Percentiles rank a stretch among this genome's conserved stretches.
These are phyloP conservation scores for Anisogramma anomala DNA, from an alignment of 2,329 filamentous ascomycete species.

Conservation along the genomic window DNA sequence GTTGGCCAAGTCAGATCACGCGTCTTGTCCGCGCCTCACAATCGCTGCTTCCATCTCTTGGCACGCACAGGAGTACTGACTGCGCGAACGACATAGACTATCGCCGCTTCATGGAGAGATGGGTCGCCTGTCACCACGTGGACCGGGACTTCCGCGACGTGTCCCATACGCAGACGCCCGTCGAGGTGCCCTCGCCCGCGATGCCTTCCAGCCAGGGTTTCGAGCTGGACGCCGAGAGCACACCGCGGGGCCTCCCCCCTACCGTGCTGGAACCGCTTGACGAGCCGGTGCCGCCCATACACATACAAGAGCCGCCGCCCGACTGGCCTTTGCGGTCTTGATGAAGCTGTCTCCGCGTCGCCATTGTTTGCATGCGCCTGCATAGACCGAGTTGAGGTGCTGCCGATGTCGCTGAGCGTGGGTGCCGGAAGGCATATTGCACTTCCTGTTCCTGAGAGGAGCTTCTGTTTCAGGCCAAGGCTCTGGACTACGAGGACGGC, in stretches of 20 bases:
- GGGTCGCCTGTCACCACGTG: slow-evolving; percentile 33
- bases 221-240: slow-evolving; percentile 4
- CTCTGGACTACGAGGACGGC: no score
- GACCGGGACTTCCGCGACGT: slow-evolving; percentile 36
- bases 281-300: not conserved
- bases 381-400: no score
- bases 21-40: no score
- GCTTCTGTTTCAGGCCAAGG: no score
- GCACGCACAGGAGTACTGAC: not conserved
- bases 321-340: not conserved
- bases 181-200: slow-evolving; percentile 37
- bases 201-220: slow-evolving; percentile 23
- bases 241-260: slow-evolving; percentile 17
- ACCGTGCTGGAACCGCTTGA: slow-evolving; percentile 22
- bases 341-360: no score
- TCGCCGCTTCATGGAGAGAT: slow-evolving; percentile 34
- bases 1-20: no score
- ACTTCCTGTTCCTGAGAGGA: no score
- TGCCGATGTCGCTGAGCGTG: no score
- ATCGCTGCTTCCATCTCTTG: no score
- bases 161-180: slow-evolving; percentile 33
- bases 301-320: not conserved
- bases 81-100: slow-evolving; percentile 32
- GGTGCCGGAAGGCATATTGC: no score
- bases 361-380: no score